Evolutionary conservation across 2,329 filamentous ascomycete species (phyloP).

Genomic region (Ceratocystis albifundus): DNA sequence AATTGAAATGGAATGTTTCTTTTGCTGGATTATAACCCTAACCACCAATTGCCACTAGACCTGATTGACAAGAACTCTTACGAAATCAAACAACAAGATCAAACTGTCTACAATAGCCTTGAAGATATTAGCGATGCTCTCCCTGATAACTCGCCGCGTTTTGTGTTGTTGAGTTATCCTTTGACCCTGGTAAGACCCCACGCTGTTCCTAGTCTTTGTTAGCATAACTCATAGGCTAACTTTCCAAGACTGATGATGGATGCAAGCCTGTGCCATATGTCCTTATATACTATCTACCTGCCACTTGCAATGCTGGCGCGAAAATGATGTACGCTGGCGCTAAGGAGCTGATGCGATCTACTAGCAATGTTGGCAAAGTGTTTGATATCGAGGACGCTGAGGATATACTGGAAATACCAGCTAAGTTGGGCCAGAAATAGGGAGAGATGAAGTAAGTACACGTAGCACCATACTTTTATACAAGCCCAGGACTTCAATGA

Average conservation of each 20-base stretch:
- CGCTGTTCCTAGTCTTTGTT: neutral
- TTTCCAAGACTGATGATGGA: slow-evolving; percentile 60
- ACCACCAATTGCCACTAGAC: slow-evolving; percentile 42
- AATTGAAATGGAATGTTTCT: neutral
- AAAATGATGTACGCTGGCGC: slow-evolving; percentile 93
- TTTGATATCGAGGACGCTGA: slow-evolving; percentile 74
- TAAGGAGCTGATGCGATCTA: slow-evolving; percentile 90
- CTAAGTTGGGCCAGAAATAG: slow-evolving; percentile 39
- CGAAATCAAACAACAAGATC: slow-evolving; percentile 75
- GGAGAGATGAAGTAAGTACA: neutral
- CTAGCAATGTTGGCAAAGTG: slow-evolving; percentile 76
- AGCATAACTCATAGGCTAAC: slow-evolving; percentile 12
- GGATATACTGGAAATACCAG: slow-evolving; percentile 71
- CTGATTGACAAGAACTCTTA: slow-evolving; percentile 81
- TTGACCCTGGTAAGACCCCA: slow-evolving; percentile 57
- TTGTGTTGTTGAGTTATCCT: slow-evolving; percentile 81
- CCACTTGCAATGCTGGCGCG: slow-evolving; percentile 74
- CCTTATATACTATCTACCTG: slow-evolving; percentile 85
- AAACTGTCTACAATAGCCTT: slow-evolving; percentile 66
- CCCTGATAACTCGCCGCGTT: slow-evolving; percentile 83
- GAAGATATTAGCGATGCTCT: slow-evolving; percentile 76
- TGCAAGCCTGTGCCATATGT: slow-evolving; percentile 85
- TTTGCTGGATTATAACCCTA: slow-evolving; percentile 13
- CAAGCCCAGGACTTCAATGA: neutral
- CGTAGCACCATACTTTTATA: neutral